Evolutionary conservation across 495 filamentous ascomycete genomes (phyloP).

Genomic region (Beverwykella pulmonaria): DNA sequence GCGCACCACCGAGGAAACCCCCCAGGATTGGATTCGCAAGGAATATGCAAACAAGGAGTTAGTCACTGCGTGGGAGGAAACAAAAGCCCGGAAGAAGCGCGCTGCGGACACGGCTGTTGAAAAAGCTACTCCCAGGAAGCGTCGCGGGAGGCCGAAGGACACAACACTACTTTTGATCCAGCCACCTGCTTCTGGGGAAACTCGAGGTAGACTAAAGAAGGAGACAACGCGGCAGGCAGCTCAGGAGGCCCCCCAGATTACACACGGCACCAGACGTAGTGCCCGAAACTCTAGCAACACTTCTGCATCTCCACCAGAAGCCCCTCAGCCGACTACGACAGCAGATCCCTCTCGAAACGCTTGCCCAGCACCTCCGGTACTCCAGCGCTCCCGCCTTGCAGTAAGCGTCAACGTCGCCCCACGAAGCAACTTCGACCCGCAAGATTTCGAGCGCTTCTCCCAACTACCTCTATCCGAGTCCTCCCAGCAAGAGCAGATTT

Average conservation of each 20-base stretch:
- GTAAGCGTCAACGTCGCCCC: background rate
- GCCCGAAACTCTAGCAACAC: background rate
- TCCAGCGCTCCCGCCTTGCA: background rate
- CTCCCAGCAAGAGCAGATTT: background rate
- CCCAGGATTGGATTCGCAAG: constrained; percentile 2
- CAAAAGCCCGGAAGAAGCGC: background rate
- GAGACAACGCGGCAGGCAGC: background rate
- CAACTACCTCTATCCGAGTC: background rate
- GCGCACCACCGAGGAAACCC: background rate
- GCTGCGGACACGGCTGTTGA: background rate
- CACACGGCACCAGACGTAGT: background rate
- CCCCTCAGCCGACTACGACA: background rate
- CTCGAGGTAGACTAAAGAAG: background rate
- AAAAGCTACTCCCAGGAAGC: background rate
- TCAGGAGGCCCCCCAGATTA: background rate
- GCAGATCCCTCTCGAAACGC: background rate
- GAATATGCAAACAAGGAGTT: background rate
- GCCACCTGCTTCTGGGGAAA: background rate
- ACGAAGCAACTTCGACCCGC: constrained; percentile 1
- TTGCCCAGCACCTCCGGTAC: background rate
- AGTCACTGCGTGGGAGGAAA: constrained; percentile 9
- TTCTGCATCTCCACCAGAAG: background rate
- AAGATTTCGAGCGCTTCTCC: constrained; percentile 11
- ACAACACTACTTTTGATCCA: background rate
- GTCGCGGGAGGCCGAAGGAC: background rate